A percentile compares a stretch with the other conserved stretches of the same genome.
Conservation (phyloP, 2,329 filamentous ascomycete species). For the Stemphylium vesicarium region DNA sequence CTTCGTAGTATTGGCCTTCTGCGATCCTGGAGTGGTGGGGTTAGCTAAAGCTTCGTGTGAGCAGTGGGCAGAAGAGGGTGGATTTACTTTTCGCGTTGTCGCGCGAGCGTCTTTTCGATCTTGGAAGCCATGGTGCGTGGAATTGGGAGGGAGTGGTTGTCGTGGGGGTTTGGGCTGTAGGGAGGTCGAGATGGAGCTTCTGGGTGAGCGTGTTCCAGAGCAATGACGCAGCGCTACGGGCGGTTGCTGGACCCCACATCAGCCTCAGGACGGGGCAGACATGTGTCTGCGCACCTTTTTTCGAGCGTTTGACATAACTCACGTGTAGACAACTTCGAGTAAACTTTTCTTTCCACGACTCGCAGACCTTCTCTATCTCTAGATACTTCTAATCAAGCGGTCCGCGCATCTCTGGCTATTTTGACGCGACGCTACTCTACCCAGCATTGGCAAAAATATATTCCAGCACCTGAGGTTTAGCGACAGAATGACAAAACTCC, state of each 20-base stretch:
- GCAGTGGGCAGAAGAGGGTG: not conserved
- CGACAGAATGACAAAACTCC: too few relatives aligned
- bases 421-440: too few relatives aligned
- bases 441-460: not conserved
- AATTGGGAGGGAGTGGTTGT: not conserved
- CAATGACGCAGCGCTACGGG: constrained; percentile 29
- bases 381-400: too few relatives aligned
- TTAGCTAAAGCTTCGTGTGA: constrained; percentile 13
- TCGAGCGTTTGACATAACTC: not conserved
- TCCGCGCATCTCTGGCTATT: too few relatives aligned
- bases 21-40: constrained; percentile 66
- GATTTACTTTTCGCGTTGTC: constrained; percentile 76
- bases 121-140: constrained; percentile 51
- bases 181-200: constrained; percentile 3
- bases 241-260: constrained; percentile 16
- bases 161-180: not conserved
- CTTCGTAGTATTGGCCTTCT: constrained; percentile 95
- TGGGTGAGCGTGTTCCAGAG: constrained; percentile 4
- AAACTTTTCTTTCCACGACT: too few relatives aligned
- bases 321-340: too few relatives aligned
- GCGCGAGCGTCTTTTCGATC: constrained; percentile 74
- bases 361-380: too few relatives aligned
- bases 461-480: not conserved
- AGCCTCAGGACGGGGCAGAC: not conserved
- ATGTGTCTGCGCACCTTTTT: not conserved